Percentiles rank a stretch among this genome's conserved stretches.
These are phyloP conservation scores for Fagopyrum homotropicum DNA, from an alignment of 148 eudicot species.

Conservation along the genomic window DNA sequence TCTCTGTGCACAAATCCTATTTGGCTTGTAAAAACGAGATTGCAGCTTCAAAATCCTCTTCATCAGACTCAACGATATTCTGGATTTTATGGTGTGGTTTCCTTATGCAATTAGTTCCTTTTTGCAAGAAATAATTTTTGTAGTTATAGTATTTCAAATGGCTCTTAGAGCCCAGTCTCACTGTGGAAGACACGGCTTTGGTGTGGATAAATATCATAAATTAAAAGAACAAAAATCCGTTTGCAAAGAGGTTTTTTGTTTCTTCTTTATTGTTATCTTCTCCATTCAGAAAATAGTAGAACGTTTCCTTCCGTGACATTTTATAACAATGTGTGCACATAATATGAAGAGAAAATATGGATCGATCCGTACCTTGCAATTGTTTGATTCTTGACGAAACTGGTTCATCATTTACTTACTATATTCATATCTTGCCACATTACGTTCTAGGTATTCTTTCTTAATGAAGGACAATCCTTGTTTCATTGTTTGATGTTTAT, in stretches of 20 bases:
- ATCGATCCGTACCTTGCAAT: neutral
- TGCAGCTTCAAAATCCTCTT: slow-evolving; percentile 98
- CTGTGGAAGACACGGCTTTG: neutral
- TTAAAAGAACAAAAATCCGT: neutral
- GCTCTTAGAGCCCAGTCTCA: neutral
- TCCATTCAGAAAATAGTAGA: neutral
- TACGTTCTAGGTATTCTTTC: neutral
- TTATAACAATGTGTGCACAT: neutral
- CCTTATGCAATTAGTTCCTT: neutral
- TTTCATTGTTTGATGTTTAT: neutral
- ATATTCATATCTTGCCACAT: neutral
- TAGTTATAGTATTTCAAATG: neutral
- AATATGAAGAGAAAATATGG: neutral
- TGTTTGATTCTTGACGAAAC: neutral
- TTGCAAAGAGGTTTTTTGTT: neutral
- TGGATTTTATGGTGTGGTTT: slow-evolving; percentile 68
- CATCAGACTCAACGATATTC: slow-evolving; percentile 70
- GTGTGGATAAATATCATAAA: neutral
- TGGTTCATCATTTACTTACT: neutral
- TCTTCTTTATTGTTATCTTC: neutral
- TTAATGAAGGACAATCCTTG: neutral
- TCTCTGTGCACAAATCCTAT: slow-evolving; percentile 85
- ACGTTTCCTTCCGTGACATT: neutral
- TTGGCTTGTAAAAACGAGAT: slow-evolving; percentile 97
- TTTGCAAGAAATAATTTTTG: neutral